phyloP scores from a whole-genome alignment of 768 basidiomycete genomes.

The Pleurotus sapidus region DNA sequence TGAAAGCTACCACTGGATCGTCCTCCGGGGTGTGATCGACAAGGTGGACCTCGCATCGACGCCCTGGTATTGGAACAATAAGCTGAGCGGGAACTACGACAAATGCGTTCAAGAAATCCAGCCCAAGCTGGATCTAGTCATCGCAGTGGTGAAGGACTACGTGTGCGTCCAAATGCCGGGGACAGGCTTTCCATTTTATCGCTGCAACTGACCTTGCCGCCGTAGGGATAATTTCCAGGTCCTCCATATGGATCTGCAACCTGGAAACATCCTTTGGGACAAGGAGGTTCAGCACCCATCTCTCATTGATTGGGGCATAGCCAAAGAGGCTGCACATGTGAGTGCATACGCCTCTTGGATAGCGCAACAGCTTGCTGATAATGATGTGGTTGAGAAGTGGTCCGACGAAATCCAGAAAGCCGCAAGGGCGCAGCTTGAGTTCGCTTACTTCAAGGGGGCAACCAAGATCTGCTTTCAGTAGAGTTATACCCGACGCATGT shows the following conservation, averaged over 20 bases:
- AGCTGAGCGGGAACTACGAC: background rate
- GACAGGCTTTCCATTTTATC: background rate
- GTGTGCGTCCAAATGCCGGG: background rate
- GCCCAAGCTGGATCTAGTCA: background rate
- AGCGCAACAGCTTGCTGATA: no score
- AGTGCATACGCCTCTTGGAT: background rate
- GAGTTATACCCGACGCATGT: no score
- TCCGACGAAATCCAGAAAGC: no score
- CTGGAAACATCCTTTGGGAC: background rate
- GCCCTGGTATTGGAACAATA: background rate
- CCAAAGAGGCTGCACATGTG: background rate
- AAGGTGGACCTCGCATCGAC: background rate
- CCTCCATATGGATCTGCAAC: background rate
- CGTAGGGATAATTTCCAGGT: background rate
- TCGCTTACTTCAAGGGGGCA: no score
- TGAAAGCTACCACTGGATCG: background rate
- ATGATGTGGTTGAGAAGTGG: no score
- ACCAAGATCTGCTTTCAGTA: no score
- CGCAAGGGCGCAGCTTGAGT: no score
- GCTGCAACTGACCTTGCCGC: background rate
- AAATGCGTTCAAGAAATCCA: background rate
- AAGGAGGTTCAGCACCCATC: background rate
- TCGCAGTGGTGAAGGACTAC: background rate
- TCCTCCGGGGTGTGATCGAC: background rate
- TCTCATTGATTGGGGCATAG: background rate